A percentile compares a stretch with the other conserved stretches of the same genome.
phyloP scores from a whole-genome alignment of 2,329 filamentous ascomycete genomes.

The Neonectria coccinea region DNA sequence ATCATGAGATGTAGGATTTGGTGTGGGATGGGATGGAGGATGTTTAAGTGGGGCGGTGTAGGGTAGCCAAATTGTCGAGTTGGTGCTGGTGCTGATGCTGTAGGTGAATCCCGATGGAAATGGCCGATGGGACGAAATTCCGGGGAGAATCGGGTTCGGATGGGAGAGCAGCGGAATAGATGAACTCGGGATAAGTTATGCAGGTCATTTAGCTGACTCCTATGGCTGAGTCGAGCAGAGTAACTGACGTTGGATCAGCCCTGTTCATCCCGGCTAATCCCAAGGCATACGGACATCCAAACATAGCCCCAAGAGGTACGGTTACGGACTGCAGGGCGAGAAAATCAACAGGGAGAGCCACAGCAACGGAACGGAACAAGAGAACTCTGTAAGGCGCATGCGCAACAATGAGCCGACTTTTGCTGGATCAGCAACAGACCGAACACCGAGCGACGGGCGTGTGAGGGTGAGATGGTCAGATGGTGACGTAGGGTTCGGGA shows the following conservation, averaged over 20 bases:
- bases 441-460: conserved; percentile 8
- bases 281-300: background rate
- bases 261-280: background rate
- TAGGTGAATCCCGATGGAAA: background rate
- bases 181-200: conserved; percentile 7
- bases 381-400: conserved; percentile 34
- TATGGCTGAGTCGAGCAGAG: background rate
- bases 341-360: background rate
- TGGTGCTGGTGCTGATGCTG: background rate
- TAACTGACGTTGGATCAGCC: conserved; percentile 10
- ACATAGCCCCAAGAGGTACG: background rate
- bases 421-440: conserved; percentile 36
- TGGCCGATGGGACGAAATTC: conserved; percentile 24
- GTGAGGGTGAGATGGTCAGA: conserved; percentile 16
- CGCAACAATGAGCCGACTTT: conserved; percentile 42
- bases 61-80: background rate
- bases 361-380: conserved; percentile 18
- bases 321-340: background rate
- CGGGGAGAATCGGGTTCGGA: conserved; percentile 42
- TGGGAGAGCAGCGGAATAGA: conserved; percentile 1
- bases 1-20: conserved; percentile 25
- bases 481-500: conserved; percentile 43
- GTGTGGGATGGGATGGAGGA: conserved; percentile 12
- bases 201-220: conserved; percentile 21
- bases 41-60: conserved; percentile 11